These are phyloP conservation scores for Fusarium decemcellulare DNA, from an alignment of 2,329 filamentous ascomycete genomes.

Conservation along the genomic window DNA sequence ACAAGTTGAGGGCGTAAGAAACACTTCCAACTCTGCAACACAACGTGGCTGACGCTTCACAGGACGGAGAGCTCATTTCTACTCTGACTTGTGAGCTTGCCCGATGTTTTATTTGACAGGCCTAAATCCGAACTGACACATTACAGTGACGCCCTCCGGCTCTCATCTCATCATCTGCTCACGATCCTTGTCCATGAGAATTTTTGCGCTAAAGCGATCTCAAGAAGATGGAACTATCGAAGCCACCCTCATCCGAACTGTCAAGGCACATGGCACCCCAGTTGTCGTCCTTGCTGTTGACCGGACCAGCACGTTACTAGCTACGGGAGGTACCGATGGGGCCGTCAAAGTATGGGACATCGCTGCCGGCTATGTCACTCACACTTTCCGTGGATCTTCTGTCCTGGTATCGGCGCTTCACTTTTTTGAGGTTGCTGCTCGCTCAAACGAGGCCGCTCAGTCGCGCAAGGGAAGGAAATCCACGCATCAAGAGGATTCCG, in stretches of 20 bases:
- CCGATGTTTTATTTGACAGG: conserved; percentile 1
- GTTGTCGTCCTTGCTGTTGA: conserved; percentile 91
- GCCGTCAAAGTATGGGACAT: conserved; percentile 98
- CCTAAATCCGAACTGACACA: conserved; percentile 28
- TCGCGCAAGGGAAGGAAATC: conserved; percentile 54
- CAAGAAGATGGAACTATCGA: conserved; percentile 71
- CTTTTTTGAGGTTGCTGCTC: conserved; percentile 84
- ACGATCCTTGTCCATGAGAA: conserved; percentile 94
- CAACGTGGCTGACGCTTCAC: conserved; percentile 36
- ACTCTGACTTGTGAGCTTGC: conserved; percentile 72
- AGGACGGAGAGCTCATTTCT: conserved; percentile 87
- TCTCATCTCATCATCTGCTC: conserved; percentile 94
- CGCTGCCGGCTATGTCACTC: conserved; percentile 88
- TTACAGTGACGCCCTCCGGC: conserved; percentile 84
- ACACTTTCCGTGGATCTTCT: conserved; percentile 94
- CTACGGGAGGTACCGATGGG: conserved; percentile 93
- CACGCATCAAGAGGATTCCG: conserved; percentile 51
- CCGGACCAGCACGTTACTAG: conserved; percentile 88
- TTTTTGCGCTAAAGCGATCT: conserved; percentile 80
- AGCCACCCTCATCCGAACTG: conserved; percentile 78
- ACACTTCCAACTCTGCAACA: not conserved
- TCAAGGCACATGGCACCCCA: conserved; percentile 92
- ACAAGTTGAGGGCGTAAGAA: conserved; percentile 84
- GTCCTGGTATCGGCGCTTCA: conserved; percentile 91
- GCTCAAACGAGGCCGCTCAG: conserved; percentile 49